These are phyloP conservation scores for Xylariaceae sp. DNA, from an alignment of 2,329 filamentous ascomycete species.

Conservation along the genomic window DNA sequence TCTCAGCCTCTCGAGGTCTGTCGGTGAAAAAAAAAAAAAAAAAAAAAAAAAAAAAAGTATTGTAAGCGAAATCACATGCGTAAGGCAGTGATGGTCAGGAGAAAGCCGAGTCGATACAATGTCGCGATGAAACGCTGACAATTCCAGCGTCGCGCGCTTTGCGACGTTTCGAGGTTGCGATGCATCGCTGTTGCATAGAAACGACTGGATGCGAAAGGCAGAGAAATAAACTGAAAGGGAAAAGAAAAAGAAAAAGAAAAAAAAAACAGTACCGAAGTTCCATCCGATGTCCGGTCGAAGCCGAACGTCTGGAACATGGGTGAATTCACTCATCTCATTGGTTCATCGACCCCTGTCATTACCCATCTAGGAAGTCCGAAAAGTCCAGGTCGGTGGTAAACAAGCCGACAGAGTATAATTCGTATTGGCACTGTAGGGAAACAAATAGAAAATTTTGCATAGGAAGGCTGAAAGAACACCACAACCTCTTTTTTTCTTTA, in stretches of 20 bases:
- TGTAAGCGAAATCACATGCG: background rate
- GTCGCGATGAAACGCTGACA: background rate
- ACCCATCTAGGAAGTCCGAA: constrained; percentile 18
- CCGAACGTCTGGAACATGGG: constrained; percentile 14
- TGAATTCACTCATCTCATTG: constrained; percentile 12
- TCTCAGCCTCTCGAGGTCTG: background rate
- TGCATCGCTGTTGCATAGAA: background rate
- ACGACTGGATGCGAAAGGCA: background rate
- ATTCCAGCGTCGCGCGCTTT: background rate
- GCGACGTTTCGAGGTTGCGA: background rate
- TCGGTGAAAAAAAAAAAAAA: background rate
- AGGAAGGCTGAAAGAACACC: background rate
- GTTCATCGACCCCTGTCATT: constrained; percentile 10
- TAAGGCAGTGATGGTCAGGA: background rate
- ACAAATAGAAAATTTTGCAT: background rate
- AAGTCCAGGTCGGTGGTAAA: background rate
- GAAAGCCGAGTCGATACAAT: background rate
- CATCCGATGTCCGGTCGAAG: background rate
- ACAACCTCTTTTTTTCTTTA: background rate
- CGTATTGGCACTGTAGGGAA: constrained; percentile 1
- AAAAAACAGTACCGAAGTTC: constrained; percentile 1
- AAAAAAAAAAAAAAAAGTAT: too few relatives aligned
- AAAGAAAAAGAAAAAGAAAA: background rate
- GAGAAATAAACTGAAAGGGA: background rate
- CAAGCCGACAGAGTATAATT: background rate